Conservation (phyloP, 2,329 filamentous ascomycete genomes). For the Coniochaeta sp. region DNA sequence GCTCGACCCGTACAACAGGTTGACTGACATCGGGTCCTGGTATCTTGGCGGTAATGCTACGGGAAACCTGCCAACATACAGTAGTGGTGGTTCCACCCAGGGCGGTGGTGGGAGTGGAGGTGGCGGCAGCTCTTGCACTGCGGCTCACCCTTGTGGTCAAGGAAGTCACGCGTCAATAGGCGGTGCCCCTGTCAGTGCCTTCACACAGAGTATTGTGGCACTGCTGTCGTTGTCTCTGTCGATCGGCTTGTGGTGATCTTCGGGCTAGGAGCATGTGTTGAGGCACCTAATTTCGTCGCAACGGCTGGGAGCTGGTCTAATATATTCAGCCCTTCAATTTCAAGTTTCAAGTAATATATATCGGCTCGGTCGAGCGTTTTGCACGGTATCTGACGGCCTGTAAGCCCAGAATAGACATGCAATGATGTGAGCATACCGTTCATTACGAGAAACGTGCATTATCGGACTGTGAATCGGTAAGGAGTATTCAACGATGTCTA, state of each 20-base stretch:
- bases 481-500: too few relatives aligned
- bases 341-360: too few relatives aligned
- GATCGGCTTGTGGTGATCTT: not conserved
- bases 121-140: not conserved
- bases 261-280: too few relatives aligned
- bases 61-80: conserved; percentile 15
- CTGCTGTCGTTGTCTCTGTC: not conserved
- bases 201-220: not conserved
- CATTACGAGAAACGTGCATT: too few relatives aligned
- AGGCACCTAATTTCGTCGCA: too few relatives aligned
- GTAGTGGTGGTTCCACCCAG: not conserved
- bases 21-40: conserved; percentile 70
- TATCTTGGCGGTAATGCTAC: conserved; percentile 54
- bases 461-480: too few relatives aligned
- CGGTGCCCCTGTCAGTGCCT: not conserved
- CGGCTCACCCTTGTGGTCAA: not conserved
- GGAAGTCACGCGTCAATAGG: not conserved
- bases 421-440: too few relatives aligned
- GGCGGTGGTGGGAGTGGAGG: not conserved
- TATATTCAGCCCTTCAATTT: too few relatives aligned
- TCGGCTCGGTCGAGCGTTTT: too few relatives aligned
- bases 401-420: too few relatives aligned
- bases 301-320: too few relatives aligned
- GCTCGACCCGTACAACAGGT: conserved; percentile 55
- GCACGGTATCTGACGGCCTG: too few relatives aligned